Conservation (phyloP, 2,329 filamentous ascomycete species). For the Penicillium olsonii region DNA sequence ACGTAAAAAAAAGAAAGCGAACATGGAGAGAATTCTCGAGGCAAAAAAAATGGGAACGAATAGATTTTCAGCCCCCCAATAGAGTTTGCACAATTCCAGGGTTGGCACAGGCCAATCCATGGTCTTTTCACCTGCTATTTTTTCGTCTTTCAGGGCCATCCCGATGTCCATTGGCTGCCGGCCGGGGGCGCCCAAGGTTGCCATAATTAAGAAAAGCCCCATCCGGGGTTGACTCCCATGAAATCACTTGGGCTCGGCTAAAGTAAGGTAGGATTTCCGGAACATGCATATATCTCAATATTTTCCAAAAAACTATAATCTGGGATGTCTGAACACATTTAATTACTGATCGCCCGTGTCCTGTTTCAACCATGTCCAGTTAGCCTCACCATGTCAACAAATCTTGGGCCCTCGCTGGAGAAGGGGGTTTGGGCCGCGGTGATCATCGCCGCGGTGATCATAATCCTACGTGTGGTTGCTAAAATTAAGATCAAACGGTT, state of each 20-base stretch:
- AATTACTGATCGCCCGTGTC: not conserved
- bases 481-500: constrained; percentile 34
- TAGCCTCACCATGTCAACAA: constrained; percentile 4
- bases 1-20: not conserved
- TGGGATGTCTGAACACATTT: not conserved
- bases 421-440: constrained; percentile 32
- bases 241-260: not conserved
- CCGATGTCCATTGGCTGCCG: not conserved
- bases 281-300: not conserved
- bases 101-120: not conserved
- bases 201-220: not conserved
- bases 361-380: not conserved
- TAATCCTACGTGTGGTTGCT: constrained; percentile 28
- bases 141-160: not conserved
- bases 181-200: not conserved
- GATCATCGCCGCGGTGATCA: constrained; percentile 27
- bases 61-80: not conserved
- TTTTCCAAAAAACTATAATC: not conserved
- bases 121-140: not conserved
- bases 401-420: constrained; percentile 24
- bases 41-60: not conserved
- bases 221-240: not conserved
- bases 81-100: not conserved
- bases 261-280: not conserved
- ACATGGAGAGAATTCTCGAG: not conserved